Percentiles rank a stretch among this genome's conserved stretches.
Conservation (phyloP, 2,329 filamentous ascomycete species). For the Stemphylium vesicarium region DNA sequence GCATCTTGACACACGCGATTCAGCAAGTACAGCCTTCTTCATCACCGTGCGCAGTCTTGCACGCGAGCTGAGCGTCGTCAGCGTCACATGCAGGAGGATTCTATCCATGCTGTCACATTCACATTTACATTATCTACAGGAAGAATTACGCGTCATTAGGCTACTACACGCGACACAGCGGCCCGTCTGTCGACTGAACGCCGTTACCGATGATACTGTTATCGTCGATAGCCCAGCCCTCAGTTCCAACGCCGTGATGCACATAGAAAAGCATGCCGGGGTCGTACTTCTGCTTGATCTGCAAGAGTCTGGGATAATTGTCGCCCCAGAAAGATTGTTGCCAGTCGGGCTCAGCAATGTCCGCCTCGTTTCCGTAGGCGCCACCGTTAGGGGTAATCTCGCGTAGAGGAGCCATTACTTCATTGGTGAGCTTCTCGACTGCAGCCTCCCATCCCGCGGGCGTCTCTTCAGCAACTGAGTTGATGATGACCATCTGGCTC, state of each 20-base stretch:
- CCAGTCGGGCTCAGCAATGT: slow-evolving; percentile 50
- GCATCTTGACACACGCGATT: slow-evolving; percentile 3
- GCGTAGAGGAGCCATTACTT: slow-evolving; percentile 35
- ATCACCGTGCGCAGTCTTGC: neutral
- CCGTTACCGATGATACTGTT: slow-evolving; percentile 38
- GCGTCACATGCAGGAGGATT: neutral
- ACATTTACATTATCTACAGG: slow-evolving; percentile 9
- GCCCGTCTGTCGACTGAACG: slow-evolving; percentile 40
- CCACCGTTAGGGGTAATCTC: slow-evolving; percentile 35
- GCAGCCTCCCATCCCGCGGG: slow-evolving; percentile 30
- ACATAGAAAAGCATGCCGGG: slow-evolving; percentile 44
- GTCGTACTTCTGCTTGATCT: slow-evolving; percentile 41
- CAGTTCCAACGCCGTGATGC: slow-evolving; percentile 40
- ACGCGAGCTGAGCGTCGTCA: neutral
- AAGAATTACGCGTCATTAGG: neutral
- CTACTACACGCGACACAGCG: slow-evolving; percentile 31
- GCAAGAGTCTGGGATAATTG: slow-evolving; percentile 35
- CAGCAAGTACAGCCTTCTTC: neutral
- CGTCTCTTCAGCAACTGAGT: slow-evolving; percentile 24
- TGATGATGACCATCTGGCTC: slow-evolving; percentile 32
- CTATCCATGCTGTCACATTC: neutral
- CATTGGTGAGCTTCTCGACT: slow-evolving; percentile 23
- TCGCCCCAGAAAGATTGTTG: slow-evolving; percentile 51
- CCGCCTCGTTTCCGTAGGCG: slow-evolving; percentile 50
- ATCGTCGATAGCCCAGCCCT: slow-evolving; percentile 39